Evolutionary conservation across 768 basidiomycete species (phyloP).

Genomic region (Suillus subluteus): DNA sequence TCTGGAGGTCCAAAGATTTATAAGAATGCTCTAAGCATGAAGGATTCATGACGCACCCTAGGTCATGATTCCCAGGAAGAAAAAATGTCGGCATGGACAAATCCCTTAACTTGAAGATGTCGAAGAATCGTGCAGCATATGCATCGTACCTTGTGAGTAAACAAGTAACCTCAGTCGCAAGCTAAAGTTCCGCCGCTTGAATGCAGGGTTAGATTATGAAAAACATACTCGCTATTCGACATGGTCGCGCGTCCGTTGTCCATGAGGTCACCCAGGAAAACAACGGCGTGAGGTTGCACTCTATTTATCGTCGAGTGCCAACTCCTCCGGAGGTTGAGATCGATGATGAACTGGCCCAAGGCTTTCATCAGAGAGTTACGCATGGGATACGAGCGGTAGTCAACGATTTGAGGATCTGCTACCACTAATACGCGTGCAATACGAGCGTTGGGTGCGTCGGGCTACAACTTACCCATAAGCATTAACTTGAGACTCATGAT

Average conservation of each 20-base stretch:
- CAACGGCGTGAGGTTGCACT: constrained; percentile 67
- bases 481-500: constrained; percentile 17
- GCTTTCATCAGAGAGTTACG: constrained; percentile 57
- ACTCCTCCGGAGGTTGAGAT: constrained; percentile 83
- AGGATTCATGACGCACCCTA: constrained; percentile 53
- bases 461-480: constrained; percentile 7
- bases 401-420: constrained; percentile 88
- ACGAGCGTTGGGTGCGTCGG: constrained; percentile 20
- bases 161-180: constrained; percentile 13
- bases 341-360: constrained; percentile 67
- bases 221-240: constrained; percentile 68
- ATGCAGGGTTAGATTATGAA: constrained; percentile 6
- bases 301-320: constrained; percentile 67
- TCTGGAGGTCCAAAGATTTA: constrained; percentile 20
- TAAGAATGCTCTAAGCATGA: constrained; percentile 14
- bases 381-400: constrained; percentile 72
- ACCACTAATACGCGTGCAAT: constrained; percentile 60
- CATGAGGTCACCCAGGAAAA: constrained; percentile 94
- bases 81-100: constrained; percentile 59
- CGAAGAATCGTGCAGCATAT: constrained; percentile 69
- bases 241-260: constrained; percentile 76
- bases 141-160: constrained; percentile 62
- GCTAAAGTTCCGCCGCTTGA: background rate
- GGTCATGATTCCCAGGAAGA: constrained; percentile 91
- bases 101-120: constrained; percentile 61